These are phyloP conservation scores for Suhomyces kunorum DNA, from an alignment of 1,139 yeast genomes.

Conservation along the genomic window DNA sequence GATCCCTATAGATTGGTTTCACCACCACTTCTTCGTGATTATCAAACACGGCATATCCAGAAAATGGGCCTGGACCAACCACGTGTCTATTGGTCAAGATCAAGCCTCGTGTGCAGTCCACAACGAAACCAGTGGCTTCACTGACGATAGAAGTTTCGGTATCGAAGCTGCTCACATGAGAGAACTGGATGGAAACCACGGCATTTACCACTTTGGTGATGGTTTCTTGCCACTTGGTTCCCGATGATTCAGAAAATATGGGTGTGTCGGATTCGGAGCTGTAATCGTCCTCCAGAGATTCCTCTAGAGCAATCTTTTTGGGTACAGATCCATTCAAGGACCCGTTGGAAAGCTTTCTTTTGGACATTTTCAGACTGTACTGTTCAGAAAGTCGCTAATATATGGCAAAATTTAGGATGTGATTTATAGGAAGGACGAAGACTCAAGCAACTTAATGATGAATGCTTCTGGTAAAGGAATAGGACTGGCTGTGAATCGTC, in stretches of 20 bases:
- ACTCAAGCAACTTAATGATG: conserved; percentile 4
- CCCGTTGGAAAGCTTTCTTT: conserved; percentile 14
- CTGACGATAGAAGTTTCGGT: conserved; percentile 80
- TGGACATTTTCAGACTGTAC: conserved; percentile 1
- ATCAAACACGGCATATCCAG: conserved; percentile 88
- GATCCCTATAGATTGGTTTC: conserved; percentile 79
- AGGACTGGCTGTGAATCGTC: background rate
- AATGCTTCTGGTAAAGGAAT: background rate
- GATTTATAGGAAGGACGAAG: background rate
- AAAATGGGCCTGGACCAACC: conserved; percentile 92
- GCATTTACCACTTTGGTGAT: conserved; percentile 80
- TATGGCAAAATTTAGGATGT: background rate
- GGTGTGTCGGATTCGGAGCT: conserved; percentile 5
- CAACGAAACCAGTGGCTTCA: conserved; percentile 96
- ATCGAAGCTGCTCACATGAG: conserved; percentile 85
- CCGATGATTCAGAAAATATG: conserved; percentile 8
- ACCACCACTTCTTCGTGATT: conserved; percentile 94
- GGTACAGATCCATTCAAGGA: conserved; percentile 9
- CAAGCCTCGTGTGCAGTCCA: conserved; percentile 76
- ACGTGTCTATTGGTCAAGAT: conserved; percentile 92
- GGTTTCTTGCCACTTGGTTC: conserved; percentile 67
- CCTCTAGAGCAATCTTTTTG: conserved; percentile 7
- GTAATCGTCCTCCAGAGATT: conserved; percentile 11
- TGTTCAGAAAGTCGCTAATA: background rate
- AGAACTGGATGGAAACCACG: conserved; percentile 87